Percentiles rank a stretch among this genome's conserved stretches.
These are phyloP conservation scores for Niebla homalea DNA, from an alignment of 495 filamentous ascomycete genomes.

Conservation along the genomic window DNA sequence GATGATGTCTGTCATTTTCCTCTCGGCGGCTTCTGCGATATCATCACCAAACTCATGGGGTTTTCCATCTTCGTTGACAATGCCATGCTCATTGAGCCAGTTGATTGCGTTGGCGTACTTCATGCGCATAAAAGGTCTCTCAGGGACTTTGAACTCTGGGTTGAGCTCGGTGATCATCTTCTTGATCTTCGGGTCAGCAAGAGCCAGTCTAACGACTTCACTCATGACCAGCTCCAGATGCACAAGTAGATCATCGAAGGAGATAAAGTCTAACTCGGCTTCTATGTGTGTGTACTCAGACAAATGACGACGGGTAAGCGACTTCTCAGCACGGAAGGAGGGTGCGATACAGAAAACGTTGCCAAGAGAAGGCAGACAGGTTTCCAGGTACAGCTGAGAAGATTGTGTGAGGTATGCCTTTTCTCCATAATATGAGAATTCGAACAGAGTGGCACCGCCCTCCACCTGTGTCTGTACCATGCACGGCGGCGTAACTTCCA, in stretches of 20 bases:
- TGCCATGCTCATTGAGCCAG: slow-evolving; percentile 81
- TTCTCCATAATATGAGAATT: slow-evolving; percentile 88
- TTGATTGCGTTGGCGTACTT: slow-evolving; percentile 85
- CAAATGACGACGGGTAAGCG: slow-evolving; percentile 82
- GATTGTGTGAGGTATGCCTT: slow-evolving; percentile 93
- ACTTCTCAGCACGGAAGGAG: slow-evolving; percentile 96
- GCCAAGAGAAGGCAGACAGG: slow-evolving; percentile 76
- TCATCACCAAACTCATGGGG: slow-evolving; percentile 90
- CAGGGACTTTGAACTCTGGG: slow-evolving; percentile 68
- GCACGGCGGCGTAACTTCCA: slow-evolving; percentile 82
- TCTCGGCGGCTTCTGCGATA: slow-evolving; percentile 95
- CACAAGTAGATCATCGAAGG: slow-evolving; percentile 79
- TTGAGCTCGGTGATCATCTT: slow-evolving; percentile 70
- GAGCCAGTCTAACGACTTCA: slow-evolving; percentile 62
- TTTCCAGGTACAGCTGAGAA: slow-evolving; percentile 96
- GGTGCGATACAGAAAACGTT: slow-evolving; percentile 97
- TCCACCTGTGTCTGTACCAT: slow-evolving; percentile 99
- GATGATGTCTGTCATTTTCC: slow-evolving; percentile 93
- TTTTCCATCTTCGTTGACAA: slow-evolving; percentile 83
- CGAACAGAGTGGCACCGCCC: slow-evolving; percentile 88
- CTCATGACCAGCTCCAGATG: slow-evolving; percentile 86
- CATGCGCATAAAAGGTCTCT: slow-evolving; percentile 89
- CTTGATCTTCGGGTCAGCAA: slow-evolving; percentile 58
- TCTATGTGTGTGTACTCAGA: slow-evolving; percentile 97
- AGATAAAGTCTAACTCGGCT: slow-evolving; percentile 92